Evolutionary conservation across 2,329 filamentous ascomycete species (phyloP).

Genomic region (Ceratocystis colombiana): DNA sequence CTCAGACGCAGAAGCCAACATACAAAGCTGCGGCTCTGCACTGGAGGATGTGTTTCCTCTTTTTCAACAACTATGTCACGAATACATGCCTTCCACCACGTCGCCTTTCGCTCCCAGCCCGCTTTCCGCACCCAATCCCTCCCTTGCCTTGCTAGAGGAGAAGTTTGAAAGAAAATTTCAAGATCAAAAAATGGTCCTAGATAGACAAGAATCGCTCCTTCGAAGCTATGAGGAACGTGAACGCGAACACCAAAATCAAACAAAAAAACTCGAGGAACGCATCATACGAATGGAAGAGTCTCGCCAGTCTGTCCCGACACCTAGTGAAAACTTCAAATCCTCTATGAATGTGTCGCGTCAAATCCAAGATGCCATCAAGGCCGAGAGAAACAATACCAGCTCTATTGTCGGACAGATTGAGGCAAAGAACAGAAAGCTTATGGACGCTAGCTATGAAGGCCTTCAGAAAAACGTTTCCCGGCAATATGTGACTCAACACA

Average conservation of each 20-base stretch:
- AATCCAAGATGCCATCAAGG: neutral
- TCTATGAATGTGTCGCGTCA: neutral
- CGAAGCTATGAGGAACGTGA: neutral
- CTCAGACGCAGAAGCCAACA: neutral
- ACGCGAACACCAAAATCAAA: neutral
- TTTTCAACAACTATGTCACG: neutral
- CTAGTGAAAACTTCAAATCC: neutral
- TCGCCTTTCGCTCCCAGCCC: neutral
- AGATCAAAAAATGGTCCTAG: neutral
- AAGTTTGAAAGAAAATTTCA: neutral
- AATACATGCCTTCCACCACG: neutral
- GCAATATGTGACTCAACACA: neutral
- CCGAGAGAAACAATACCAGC: neutral
- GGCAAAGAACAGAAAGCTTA: neutral
- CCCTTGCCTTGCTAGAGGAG: neutral
- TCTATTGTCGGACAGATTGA: neutral
- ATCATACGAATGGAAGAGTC: neutral
- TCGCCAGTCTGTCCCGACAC: neutral
- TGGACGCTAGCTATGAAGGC: neutral
- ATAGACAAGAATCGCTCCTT: neutral
- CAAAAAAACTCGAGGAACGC: neutral
- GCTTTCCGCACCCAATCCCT: neutral
- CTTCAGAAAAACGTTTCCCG: neutral
- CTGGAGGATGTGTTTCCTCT: neutral
- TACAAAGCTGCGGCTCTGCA: neutral